These are phyloP conservation scores for Lonicera japonica DNA, from an alignment of 129 eudicot genomes.

Conservation along the genomic window DNA sequence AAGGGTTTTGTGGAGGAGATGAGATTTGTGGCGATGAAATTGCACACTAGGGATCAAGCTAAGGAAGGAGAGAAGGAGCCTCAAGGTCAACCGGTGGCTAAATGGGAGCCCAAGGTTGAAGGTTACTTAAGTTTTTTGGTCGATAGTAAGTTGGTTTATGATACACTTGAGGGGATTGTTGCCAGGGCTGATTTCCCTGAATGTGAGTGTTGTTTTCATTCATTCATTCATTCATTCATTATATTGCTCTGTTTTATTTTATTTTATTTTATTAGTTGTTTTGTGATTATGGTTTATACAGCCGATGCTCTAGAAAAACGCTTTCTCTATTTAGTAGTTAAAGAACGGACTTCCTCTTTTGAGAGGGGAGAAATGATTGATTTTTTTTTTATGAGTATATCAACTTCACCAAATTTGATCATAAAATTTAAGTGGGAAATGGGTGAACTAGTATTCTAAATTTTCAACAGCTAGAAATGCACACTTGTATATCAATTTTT, in stretches of 20 bases:
- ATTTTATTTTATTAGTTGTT: neutral
- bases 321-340: too few relatives aligned
- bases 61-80: constrained; percentile 86
- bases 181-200: constrained; percentile 62
- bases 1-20: constrained; percentile 96
- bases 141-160: constrained; percentile 85
- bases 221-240: too few relatives aligned
- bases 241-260: constrained; percentile 3
- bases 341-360: too few relatives aligned
- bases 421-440: too few relatives aligned
- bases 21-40: constrained; percentile 92
- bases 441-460: too few relatives aligned
- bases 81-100: constrained; percentile 60
- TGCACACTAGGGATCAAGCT: constrained; percentile 81
- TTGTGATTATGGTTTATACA: too few relatives aligned
- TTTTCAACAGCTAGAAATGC: too few relatives aligned
- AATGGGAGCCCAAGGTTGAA: constrained; percentile 77
- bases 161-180: constrained; percentile 77
- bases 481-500: too few relatives aligned
- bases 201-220: constrained; percentile 76
- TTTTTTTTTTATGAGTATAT: too few relatives aligned
- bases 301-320: too few relatives aligned
- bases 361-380: too few relatives aligned
- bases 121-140: constrained; percentile 94
- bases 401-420: too few relatives aligned